Evolutionary conservation across 805 yeast species (phyloP), one percentile per base, ranked within the genome.

Genomic region (Candida nonsorbophila): DNA sequence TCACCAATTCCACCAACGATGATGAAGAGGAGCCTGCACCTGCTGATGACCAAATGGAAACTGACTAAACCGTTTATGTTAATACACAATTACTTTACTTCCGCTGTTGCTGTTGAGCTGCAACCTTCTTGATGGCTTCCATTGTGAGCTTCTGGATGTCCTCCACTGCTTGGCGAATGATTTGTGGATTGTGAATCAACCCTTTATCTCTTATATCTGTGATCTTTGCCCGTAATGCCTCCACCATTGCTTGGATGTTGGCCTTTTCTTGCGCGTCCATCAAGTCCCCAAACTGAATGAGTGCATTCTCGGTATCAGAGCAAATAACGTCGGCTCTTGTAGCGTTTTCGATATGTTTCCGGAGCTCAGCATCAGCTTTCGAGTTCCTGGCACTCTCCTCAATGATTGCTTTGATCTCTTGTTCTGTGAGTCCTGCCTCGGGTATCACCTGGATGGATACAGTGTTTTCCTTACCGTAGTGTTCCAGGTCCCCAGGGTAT

Each of bases 251-350:
- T 5, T 22, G 19, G 9, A 64, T 56, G 6, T 21, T 31, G 1
- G 38, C 34, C 50, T 66, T 72, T 45, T 79, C 86, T 37, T 62
- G 74, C 5, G 51, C 38, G 4, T 54, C 60, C 69, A 76, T 67
- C 6, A 56, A 36, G 6, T 58, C 54, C 6, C 70, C 69, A 49
- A 82, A 86, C 61, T 84, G 94, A 42, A 67, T 66, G 38, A 92
- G 64, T 7, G 95, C 90, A 58, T 72, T 72, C 58, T 87, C 96
- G 29, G 95, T 86, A 57, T 92, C 98, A 47, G 82, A 79, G 44
- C 86, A 75, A 29, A 81, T 69, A 45, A 81, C 77, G 41, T 82
- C 94, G 15, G 86, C 84, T 50, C 79, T 72, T 51, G 82, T 80
- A 22, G 90, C 85, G 48, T 75, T 78, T 49, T 83, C 87, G 37